Conservation (phyloP, 2,329 filamentous ascomycete genomes). For the Akanthomyces muscarius region DNA sequence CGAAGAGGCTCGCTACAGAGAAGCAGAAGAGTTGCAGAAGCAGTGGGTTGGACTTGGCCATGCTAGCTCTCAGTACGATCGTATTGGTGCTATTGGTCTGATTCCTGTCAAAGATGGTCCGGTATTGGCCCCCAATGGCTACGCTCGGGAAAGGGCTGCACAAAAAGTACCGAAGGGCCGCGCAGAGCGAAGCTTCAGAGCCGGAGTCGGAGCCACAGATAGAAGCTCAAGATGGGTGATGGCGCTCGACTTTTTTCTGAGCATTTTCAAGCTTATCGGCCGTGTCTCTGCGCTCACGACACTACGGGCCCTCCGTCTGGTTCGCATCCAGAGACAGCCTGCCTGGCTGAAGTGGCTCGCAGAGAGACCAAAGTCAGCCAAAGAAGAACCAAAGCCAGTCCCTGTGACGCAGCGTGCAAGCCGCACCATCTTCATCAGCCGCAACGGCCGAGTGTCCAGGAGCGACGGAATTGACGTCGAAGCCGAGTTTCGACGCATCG, state of each 20-base stretch:
- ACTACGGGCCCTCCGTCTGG: slow-evolving; percentile 55
- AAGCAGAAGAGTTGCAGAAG: slow-evolving; percentile 61
- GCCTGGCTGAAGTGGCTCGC: slow-evolving; percentile 56
- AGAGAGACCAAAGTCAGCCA: slow-evolving; percentile 33
- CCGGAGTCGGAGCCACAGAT: slow-evolving; percentile 75
- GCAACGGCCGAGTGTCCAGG: slow-evolving; percentile 51
- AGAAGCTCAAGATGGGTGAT: slow-evolving; percentile 74
- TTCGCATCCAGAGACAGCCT: slow-evolving; percentile 36
- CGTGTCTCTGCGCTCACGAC: slow-evolving; percentile 30
- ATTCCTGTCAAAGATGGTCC: slow-evolving; percentile 50
- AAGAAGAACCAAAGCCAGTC: slow-evolving; percentile 15
- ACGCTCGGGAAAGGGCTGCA: slow-evolving; percentile 65
- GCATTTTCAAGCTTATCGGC: slow-evolving; percentile 53
- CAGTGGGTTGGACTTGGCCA: slow-evolving; percentile 47
- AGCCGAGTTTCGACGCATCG: slow-evolving; percentile 63
- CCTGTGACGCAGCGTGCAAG: slow-evolving; percentile 15
- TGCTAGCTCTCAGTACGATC: slow-evolving; percentile 47
- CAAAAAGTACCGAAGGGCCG: slow-evolving; percentile 50
- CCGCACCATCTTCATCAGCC: slow-evolving; percentile 29
- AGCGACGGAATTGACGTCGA: slow-evolving; percentile 75
- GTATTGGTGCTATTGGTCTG: slow-evolving; percentile 50
- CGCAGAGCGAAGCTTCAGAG: slow-evolving; percentile 44
- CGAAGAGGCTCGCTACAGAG: slow-evolving; percentile 77
- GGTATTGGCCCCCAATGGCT: slow-evolving; percentile 50
- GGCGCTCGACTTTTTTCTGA: slow-evolving; percentile 70